Evolutionary conservation across 2,329 filamentous ascomycete genomes (phyloP).

Genomic region (Leptographium galeiforme): DNA sequence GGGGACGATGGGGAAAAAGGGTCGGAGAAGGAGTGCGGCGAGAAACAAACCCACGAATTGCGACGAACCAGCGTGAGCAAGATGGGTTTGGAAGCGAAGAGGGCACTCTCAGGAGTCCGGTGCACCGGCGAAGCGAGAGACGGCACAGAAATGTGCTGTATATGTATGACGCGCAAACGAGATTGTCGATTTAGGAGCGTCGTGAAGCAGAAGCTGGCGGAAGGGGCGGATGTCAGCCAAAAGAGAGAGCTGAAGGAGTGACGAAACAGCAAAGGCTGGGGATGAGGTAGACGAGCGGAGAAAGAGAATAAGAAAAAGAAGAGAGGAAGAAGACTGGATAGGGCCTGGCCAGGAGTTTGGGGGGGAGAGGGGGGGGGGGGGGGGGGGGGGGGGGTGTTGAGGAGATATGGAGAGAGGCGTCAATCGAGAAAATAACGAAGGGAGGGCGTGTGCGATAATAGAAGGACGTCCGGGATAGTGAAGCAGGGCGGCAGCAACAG

Average conservation of each 20-base stretch:
- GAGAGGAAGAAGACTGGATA: background rate
- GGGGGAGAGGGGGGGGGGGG: background rate
- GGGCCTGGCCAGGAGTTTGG: background rate
- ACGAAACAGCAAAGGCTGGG: background rate
- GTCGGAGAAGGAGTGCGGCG: background rate
- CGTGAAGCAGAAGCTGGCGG: no score
- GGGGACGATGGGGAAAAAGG: background rate
- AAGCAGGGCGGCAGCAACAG: no score
- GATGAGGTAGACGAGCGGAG: background rate
- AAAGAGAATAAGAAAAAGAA: background rate
- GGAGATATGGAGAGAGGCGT: background rate
- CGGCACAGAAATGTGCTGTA: no score
- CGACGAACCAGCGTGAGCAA: slow-evolving; percentile 11
- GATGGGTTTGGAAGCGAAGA: background rate
- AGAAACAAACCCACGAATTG: slow-evolving; percentile 2
- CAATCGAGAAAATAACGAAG: background rate
- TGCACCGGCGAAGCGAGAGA: background rate
- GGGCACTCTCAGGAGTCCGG: background rate
- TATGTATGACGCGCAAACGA: no score
- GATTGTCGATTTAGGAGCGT: no score
- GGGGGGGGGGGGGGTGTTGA: background rate
- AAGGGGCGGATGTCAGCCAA: background rate
- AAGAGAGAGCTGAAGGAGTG: background rate
- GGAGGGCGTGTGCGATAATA: no score
- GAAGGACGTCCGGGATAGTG: no score